phyloP scores from a whole-genome alignment of 2,329 filamentous ascomycete species.

The Trichoderma endophyticum region DNA sequence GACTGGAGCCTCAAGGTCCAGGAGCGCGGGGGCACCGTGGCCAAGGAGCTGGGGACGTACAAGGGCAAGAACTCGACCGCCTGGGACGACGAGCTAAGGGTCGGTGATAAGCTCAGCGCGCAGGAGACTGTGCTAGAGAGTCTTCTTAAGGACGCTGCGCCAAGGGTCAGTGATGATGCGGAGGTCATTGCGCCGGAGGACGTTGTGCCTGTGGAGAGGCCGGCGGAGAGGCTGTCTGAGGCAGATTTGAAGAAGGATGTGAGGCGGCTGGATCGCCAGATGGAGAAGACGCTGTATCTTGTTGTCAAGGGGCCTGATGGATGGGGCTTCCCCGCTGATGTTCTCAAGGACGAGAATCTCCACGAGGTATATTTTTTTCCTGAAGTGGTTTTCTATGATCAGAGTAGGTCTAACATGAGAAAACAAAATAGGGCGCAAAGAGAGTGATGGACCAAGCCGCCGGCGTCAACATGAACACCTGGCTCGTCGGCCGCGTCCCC shows the following conservation, averaged over 20 bases:
- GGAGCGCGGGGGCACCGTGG: constrained; percentile 68
- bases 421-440: constrained; percentile 65
- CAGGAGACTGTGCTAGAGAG: constrained; percentile 64
- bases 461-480: constrained; percentile 97
- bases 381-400: neutral
- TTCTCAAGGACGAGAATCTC: constrained; percentile 70
- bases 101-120: constrained; percentile 66
- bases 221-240: constrained; percentile 67
- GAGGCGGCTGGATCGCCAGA: constrained; percentile 71
- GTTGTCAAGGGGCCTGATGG: constrained; percentile 71
- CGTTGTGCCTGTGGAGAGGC: constrained; percentile 66
- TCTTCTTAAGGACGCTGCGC: constrained; percentile 72
- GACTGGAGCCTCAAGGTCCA: constrained; percentile 87
- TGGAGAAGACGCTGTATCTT: constrained; percentile 83
- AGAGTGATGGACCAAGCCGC: constrained; percentile 73
- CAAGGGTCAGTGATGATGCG: constrained; percentile 56
- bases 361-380: constrained; percentile 64
- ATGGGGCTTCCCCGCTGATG: constrained; percentile 81
- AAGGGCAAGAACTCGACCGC: constrained; percentile 64
- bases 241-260: constrained; percentile 74
- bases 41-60: constrained; percentile 83
- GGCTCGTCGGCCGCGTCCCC: constrained; percentile 89
- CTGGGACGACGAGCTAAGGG: constrained; percentile 89
- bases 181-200: constrained; percentile 57
- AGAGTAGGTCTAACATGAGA: constrained; percentile 1